Conservation (phyloP, 1,284 basidiomycete species). For the Ceratobasidium theobromae region DNA sequence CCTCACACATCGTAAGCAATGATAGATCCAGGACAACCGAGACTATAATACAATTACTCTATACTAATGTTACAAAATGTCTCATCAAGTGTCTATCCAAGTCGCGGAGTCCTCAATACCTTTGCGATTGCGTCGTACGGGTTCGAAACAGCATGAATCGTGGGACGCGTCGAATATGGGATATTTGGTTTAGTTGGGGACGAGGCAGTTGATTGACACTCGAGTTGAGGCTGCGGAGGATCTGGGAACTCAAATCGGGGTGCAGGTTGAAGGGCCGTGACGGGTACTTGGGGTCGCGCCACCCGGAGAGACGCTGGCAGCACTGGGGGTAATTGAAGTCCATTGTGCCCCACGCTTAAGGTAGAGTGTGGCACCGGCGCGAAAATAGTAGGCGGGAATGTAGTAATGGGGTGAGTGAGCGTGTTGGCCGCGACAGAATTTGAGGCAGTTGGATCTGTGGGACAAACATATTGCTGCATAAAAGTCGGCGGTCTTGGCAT, state of each 20-base stretch:
- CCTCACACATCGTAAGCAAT: no score
- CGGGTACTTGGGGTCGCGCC: no score
- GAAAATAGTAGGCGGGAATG: neutral
- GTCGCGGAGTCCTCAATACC: conserved; percentile 5
- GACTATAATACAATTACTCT: conserved; percentile 5
- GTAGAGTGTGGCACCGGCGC: no score
- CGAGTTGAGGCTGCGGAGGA: neutral
- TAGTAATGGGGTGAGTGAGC: neutral
- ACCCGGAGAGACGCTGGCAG: no score
- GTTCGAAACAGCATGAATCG: neutral
- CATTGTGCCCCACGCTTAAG: no score
- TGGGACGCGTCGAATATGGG: conserved; percentile 7
- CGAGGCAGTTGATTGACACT: neutral
- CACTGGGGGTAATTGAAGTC: no score
- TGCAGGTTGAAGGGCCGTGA: no score
- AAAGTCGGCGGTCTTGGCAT: neutral
- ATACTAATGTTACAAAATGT: conserved; percentile 2
- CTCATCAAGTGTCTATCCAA: neutral
- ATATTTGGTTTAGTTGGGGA: neutral
- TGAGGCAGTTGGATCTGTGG: neutral
- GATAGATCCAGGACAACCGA: no score
- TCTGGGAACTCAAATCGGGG: neutral
- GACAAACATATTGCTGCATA: neutral
- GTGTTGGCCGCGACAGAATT: neutral
- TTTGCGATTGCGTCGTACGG: conserved; percentile 15